Evolutionary conservation across 495 filamentous ascomycete genomes (phyloP).

Genomic region (Xylaria venustula): DNA sequence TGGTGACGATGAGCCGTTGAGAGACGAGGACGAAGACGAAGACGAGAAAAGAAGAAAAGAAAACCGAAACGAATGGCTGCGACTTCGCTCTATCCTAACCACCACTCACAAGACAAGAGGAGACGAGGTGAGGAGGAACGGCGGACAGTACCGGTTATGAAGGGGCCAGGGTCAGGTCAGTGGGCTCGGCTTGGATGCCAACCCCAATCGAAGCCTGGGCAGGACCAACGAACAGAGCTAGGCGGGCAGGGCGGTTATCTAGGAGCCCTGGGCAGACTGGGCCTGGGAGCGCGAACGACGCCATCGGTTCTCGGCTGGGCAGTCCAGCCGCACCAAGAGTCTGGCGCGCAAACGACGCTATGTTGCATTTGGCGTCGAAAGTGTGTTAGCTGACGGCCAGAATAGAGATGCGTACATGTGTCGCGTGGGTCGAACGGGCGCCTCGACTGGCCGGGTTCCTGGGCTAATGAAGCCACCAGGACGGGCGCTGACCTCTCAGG

Average conservation of each 20-base stretch:
- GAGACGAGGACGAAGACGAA: too few relatives aligned
- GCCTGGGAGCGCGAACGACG: not conserved
- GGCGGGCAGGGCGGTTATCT: constrained; percentile 14
- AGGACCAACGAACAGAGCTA: not conserved
- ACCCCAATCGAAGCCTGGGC: not conserved
- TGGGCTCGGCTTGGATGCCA: constrained; percentile 2
- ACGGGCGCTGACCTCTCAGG: not conserved
- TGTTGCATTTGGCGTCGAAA: constrained; percentile 16
- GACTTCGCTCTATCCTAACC: constrained; percentile 11
- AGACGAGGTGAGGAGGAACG: not conserved
- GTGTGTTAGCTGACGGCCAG: constrained; percentile 11
- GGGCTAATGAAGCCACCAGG: constrained; percentile 14
- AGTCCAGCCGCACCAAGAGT: constrained; percentile 13
- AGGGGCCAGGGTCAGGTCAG: not conserved
- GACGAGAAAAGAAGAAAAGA: not conserved
- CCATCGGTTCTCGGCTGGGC: constrained; percentile 13
- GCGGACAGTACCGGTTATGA: not conserved
- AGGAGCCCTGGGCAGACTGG: not conserved
- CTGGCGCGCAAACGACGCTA: not conserved
- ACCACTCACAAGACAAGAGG: not conserved
- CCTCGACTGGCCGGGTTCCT: constrained; percentile 11
- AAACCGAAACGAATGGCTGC: constrained; percentile 11
- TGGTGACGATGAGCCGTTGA: constrained; percentile 13
- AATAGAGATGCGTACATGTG: constrained; percentile 1
- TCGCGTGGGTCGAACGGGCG: constrained; percentile 1